A percentile compares a stretch with the other conserved stretches of the same genome.
These are phyloP conservation scores for Aristolochia californica DNA, from an alignment of 164 flowering plant species.

Conservation along the genomic window DNA sequence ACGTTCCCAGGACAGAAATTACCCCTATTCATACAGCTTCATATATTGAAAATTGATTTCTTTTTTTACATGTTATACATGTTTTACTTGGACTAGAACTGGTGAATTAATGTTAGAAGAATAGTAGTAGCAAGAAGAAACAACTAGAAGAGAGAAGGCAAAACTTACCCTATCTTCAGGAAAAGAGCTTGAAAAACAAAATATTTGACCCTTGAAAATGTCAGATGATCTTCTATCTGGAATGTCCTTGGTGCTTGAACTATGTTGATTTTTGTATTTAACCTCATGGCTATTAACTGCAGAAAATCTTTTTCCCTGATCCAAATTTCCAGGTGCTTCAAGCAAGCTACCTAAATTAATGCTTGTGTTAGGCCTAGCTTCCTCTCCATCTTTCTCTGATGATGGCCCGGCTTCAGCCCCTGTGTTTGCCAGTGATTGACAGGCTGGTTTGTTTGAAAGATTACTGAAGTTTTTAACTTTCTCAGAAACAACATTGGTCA, in stretches of 20 bases:
- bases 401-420: slow-evolving; percentile 19
- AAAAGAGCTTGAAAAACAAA: slow-evolving; percentile 67
- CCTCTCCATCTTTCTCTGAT: slow-evolving; percentile 24
- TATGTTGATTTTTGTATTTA: slow-evolving; percentile 15
- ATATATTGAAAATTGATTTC: no score
- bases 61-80: no score
- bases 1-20: no score
- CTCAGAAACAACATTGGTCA: slow-evolving; percentile 15
- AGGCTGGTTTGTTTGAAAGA: slow-evolving; percentile 17
- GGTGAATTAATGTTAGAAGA: no score
- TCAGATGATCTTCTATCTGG: slow-evolving; percentile 18
- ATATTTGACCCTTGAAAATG: slow-evolving; percentile 50
- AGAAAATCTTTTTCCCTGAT: slow-evolving; percentile 9
- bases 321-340: slow-evolving; percentile 10
- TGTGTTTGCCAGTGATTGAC: slow-evolving; percentile 9
- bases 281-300: slow-evolving; percentile 13
- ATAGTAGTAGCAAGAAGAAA: no score
- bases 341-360: slow-evolving; percentile 12
- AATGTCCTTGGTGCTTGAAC: slow-evolving; percentile 13
- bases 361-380: slow-evolving; percentile 11
- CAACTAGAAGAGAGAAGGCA: background rate
- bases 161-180: slow-evolving; percentile 68
- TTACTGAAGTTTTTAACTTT: slow-evolving; percentile 21
- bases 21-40: no score
- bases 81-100: no score